Evolutionary conservation across 129 eudicot species (phyloP).

Genomic region (Calendula officinalis): DNA sequence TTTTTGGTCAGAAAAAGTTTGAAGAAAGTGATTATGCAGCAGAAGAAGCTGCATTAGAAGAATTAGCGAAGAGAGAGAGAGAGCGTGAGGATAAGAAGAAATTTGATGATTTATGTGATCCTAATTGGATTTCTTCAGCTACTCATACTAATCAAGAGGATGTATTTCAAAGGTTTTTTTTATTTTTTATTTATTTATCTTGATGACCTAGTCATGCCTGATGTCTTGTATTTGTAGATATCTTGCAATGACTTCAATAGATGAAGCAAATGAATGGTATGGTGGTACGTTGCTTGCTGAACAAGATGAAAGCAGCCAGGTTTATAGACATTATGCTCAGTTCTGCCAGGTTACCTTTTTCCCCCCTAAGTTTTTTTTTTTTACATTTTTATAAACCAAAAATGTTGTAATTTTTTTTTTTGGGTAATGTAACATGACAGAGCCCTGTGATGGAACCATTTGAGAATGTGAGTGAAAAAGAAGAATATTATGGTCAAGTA

Average conservation of each 20-base stretch:
- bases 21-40: conserved; percentile 46
- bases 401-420: too few relatives aligned
- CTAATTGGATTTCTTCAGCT: conserved; percentile 60
- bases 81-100: conserved; percentile 43
- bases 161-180: conserved; percentile 57
- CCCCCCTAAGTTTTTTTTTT: not conserved
- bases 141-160: conserved; percentile 61
- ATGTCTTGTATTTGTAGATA: conserved; percentile 43
- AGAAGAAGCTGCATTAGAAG: conserved; percentile 51
- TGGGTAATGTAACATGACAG: too few relatives aligned
- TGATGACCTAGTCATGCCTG: not conserved
- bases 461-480: conserved; percentile 56
- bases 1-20: conserved; percentile 86
- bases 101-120: conserved; percentile 50
- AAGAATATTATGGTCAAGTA: conserved; percentile 59
- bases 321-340: conserved; percentile 77
- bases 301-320: conserved; percentile 81
- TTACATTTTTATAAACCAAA: not conserved
- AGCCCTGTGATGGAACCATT: conserved; percentile 80
- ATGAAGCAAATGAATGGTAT: conserved; percentile 86
- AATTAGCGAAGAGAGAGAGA: conserved; percentile 40
- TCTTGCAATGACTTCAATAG: conserved; percentile 69
- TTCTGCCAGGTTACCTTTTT: conserved; percentile 65
- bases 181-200: not conserved
- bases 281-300: conserved; percentile 90